Evolutionary conservation across 495 filamentous ascomycete genomes (phyloP).

Genomic region (Aspergillus affinis): DNA sequence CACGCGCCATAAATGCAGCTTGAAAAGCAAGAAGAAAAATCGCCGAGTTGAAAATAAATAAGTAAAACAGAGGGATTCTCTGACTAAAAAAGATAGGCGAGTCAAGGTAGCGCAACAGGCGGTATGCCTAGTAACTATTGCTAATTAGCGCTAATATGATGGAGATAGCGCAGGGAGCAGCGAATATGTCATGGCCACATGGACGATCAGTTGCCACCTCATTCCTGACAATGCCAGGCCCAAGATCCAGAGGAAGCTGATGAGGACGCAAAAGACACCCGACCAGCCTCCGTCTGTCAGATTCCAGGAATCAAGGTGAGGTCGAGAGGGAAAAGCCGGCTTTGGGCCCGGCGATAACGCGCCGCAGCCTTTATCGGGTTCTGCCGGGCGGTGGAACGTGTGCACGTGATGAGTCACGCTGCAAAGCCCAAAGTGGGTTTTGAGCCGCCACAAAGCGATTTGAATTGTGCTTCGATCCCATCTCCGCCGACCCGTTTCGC

Average conservation of each 20-base stretch:
- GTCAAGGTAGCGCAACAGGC: conserved; percentile 13
- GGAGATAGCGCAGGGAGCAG: conserved; percentile 3
- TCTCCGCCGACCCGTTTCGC: conserved; percentile 10
- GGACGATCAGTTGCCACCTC: background rate
- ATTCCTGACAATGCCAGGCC: background rate
- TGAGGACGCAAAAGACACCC: background rate
- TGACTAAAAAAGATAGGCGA: conserved; percentile 6
- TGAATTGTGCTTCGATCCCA: conserved; percentile 37
- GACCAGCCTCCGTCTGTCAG: no score
- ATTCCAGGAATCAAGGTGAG: background rate
- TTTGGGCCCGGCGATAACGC: conserved; percentile 8
- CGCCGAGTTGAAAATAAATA: background rate
- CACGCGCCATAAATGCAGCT: conserved; percentile 10
- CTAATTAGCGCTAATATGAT: conserved; percentile 4
- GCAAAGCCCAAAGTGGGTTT: conserved; percentile 41
- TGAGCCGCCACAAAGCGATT: conserved; percentile 49
- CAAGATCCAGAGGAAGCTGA: no score
- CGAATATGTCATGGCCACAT: background rate
- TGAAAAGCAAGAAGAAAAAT: background rate
- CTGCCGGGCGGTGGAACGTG: conserved; percentile 28
- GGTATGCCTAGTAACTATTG: conserved; percentile 10
- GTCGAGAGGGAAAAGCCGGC: background rate
- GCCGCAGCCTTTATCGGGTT: conserved; percentile 10
- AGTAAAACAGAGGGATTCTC: background rate
- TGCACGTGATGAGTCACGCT: conserved; percentile 27